Percentiles rank a stretch among this genome's conserved stretches.
phyloP scores from a whole-genome alignment of 148 eudicot species.

The Pharnaceum exiguum region DNA sequence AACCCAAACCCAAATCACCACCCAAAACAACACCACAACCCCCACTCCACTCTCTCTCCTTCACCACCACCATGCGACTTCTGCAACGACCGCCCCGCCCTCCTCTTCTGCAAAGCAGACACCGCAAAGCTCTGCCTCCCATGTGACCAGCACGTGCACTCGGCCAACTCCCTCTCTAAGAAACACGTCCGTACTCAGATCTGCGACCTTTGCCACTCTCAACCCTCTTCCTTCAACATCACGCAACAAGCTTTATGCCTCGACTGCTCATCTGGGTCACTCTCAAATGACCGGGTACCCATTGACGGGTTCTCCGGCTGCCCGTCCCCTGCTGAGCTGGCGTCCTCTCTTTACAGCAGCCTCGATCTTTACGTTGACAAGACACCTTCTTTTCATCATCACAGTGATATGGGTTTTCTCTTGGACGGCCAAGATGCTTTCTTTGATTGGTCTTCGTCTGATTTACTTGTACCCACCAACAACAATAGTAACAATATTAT shows the following conservation, averaged over 20 bases:
- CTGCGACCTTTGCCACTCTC: conserved; percentile 52
- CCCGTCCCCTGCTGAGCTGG: conserved; percentile 44
- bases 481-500: background rate
- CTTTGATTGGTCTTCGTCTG: conserved; percentile 29
- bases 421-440: background rate
- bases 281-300: conserved; percentile 35
- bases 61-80: conserved; percentile 40
- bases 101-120: conserved; percentile 79
- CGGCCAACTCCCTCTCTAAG: conserved; percentile 73
- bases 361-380: conserved; percentile 28
- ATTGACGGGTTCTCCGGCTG: conserved; percentile 52
- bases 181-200: conserved; percentile 78
- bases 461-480: conserved; percentile 26
- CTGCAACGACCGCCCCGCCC: conserved; percentile 51
- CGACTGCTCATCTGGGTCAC: background rate
- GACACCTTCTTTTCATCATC: conserved; percentile 1
- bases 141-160: conserved; percentile 86
- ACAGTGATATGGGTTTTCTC: background rate
- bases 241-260: conserved; percentile 6
- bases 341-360: conserved; percentile 52
- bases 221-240: conserved; percentile 48
- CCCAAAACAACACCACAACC: background rate
- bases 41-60: no score
- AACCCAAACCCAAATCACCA: no score
- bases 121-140: conserved; percentile 64